Conservation (phyloP, 2,329 filamentous ascomycete genomes). For the Dactylella cylindrospora region DNA sequence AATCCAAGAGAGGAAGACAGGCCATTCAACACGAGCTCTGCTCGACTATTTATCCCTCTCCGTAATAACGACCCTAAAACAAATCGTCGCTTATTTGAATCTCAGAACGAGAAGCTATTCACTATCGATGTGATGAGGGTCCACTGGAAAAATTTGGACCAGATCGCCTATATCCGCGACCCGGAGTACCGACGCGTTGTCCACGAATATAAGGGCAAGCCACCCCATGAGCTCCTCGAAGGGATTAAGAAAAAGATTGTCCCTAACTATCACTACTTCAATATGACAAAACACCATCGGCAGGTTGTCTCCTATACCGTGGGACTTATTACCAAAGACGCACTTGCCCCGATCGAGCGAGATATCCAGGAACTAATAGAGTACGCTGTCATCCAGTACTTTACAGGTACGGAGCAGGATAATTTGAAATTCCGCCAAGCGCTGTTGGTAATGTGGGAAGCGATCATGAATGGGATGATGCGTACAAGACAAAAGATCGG, state of each 20-base stretch:
- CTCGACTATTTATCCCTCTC: neutral
- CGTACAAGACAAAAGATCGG: neutral
- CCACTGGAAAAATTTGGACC: slow-evolving; percentile 11
- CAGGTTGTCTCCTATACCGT: slow-evolving; percentile 1
- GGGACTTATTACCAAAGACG: slow-evolving; percentile 2
- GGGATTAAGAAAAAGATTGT: neutral
- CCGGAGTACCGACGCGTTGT: neutral
- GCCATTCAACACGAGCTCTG: neutral
- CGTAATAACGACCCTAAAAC: neutral
- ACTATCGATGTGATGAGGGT: slow-evolving; percentile 16
- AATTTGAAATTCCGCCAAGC: slow-evolving; percentile 9
- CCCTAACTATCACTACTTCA: neutral
- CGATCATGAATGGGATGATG: slow-evolving; percentile 2
- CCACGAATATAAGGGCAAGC: neutral
- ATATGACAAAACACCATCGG: slow-evolving; percentile 3
- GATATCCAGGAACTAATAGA: slow-evolving; percentile 12
- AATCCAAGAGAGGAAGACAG: slow-evolving; percentile 1
- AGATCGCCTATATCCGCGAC: neutral
- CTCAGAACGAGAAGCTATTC: neutral
- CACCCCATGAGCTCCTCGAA: neutral
- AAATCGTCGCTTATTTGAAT: neutral
- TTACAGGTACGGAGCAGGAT: neutral
- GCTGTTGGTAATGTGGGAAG: slow-evolving; percentile 19
- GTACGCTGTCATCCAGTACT: slow-evolving; percentile 23
- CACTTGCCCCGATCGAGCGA: neutral